Evolutionary conservation across 768 basidiomycete species (phyloP).

Genomic region (Psilocybe tampanensis): DNA sequence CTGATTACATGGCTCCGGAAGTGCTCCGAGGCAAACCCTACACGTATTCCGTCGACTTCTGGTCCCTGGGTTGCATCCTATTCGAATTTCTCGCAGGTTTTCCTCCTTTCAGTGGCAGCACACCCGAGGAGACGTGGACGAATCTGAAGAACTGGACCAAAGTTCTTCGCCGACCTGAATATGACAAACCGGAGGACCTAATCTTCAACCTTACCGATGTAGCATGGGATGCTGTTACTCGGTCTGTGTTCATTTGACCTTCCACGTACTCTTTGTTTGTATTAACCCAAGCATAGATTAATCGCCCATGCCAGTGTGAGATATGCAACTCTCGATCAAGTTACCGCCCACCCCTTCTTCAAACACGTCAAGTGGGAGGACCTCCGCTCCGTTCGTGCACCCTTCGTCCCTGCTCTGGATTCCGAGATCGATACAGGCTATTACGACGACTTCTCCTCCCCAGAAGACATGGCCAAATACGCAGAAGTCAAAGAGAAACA

Average conservation of each 20-base stretch:
- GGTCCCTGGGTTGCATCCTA: conserved; percentile 97
- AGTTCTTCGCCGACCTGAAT: conserved; percentile 89
- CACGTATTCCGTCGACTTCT: conserved; percentile 95
- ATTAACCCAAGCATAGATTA: conserved; percentile 34
- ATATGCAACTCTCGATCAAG: conserved; percentile 70
- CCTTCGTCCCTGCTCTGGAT: conserved; percentile 94
- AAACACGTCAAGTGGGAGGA: conserved; percentile 72
- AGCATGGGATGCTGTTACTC: conserved; percentile 93
- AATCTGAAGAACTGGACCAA: conserved; percentile 98
- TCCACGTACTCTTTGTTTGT: conserved; percentile 2
- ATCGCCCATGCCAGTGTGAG: conserved; percentile 88
- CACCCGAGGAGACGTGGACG: conserved; percentile 98
- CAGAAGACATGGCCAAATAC: conserved; percentile 98
- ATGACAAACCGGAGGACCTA: conserved; percentile 93
- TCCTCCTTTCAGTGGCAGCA: conserved; percentile 96
- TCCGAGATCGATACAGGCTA: conserved; percentile 95
- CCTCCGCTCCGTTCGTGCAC: conserved; percentile 75
- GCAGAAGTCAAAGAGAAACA: conserved; percentile 99
- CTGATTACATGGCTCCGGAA: conserved; percentile 98
- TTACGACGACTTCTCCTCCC: conserved; percentile 87
- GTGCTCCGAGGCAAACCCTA: conserved; percentile 95
- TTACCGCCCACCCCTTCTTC: conserved; percentile 86
- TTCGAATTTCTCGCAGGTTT: conserved; percentile 98
- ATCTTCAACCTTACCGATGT: conserved; percentile 94
- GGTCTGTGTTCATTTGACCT: conserved; percentile 44